Evolutionary conservation across 495 filamentous ascomycete genomes (phyloP), one percentile per base, ranked within the genome.

Genomic region (Articulospora tetracladia): DNA sequence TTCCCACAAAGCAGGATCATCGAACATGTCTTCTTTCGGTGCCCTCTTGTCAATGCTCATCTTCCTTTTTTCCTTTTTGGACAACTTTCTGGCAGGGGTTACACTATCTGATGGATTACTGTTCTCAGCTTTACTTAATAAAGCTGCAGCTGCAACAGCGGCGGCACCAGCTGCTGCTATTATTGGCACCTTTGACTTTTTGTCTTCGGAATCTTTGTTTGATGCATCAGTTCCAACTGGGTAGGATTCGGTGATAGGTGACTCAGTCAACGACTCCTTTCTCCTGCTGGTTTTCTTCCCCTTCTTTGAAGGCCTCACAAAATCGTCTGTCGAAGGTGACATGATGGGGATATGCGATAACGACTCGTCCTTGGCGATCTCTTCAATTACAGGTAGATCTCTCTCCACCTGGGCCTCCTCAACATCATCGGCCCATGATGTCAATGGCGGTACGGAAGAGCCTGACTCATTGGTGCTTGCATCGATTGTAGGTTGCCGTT

Each of bases 1-100:
- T 75, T 88, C 85, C 80, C 36, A 82, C 70, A 73, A 72, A 74
- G 65, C 75, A 76, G 70, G 57, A 60, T 76, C 73, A 63, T 75
- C 72, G 63, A 73, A 72, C 54, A 74, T 66, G 59, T 81, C 73
- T 59, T 73, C 70, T 46, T 60, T 66, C 39, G 62, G 36, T 36
- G 58, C 59, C 55, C 66, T 68, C 44, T 69, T 67, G 44, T 76
- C 71, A 50, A 68, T 69, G 36, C 60, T 57, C 47, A 63, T 66
- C 23, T 64, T 66, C 11, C 58, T 58, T 54, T 73, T 69, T 28
- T 58, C 57, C 52, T 67, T 69, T 59, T 67, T 70, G 28, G 66
- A 65, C 20, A 67, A 15, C 26, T 67, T 64, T 28, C 58, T 64
- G 12, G 30, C 23, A n/a, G 61, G 61, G 1, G 49, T 54, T 15